Evolutionary conservation across 495 filamentous ascomycete genomes (phyloP).

Genomic region (Penicillium chermesinum): DNA sequence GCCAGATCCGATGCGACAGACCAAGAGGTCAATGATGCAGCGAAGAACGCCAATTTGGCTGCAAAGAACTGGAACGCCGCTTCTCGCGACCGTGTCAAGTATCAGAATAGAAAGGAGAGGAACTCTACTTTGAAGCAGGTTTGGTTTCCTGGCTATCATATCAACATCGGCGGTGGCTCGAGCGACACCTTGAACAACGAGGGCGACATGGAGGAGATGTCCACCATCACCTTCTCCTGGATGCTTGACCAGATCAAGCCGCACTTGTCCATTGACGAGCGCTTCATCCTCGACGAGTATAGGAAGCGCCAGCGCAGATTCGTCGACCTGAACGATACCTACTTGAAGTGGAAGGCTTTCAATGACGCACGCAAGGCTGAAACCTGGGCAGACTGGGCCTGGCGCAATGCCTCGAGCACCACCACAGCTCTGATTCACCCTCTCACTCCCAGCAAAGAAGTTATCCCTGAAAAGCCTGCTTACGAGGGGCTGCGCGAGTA

Average conservation of each 20-base stretch:
- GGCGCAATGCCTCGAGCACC: background rate
- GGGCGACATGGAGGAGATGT: conserved; percentile 12
- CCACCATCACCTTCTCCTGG: conserved; percentile 9
- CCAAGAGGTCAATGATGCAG: conserved; percentile 10
- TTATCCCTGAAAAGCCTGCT: background rate
- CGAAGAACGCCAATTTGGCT: conserved; percentile 4
- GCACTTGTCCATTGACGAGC: conserved; percentile 11
- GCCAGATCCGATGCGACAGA: conserved; percentile 8
- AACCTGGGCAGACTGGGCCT: conserved; percentile 7
- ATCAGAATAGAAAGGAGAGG: conserved; percentile 5
- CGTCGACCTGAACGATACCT: conserved; percentile 1
- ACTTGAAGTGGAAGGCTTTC: background rate
- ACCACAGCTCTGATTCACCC: conserved; percentile 2
- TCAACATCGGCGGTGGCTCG: conserved; percentile 9
- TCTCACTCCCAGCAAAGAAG: background rate
- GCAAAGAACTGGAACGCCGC: conserved; percentile 10
- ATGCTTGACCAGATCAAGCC: conserved; percentile 12
- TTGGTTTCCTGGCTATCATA: conserved; percentile 9
- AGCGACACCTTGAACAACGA: conserved; percentile 5
- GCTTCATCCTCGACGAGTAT: conserved; percentile 9
- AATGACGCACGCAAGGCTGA: background rate
- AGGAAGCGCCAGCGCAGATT: conserved; percentile 5
- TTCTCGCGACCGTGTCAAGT: conserved; percentile 2
- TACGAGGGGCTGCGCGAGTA: conserved; percentile 5
- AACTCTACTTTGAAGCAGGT: conserved; percentile 11